These are phyloP conservation scores for Parastagonospora avenae DNA, from an alignment of 2,329 filamentous ascomycete species.

Conservation along the genomic window DNA sequence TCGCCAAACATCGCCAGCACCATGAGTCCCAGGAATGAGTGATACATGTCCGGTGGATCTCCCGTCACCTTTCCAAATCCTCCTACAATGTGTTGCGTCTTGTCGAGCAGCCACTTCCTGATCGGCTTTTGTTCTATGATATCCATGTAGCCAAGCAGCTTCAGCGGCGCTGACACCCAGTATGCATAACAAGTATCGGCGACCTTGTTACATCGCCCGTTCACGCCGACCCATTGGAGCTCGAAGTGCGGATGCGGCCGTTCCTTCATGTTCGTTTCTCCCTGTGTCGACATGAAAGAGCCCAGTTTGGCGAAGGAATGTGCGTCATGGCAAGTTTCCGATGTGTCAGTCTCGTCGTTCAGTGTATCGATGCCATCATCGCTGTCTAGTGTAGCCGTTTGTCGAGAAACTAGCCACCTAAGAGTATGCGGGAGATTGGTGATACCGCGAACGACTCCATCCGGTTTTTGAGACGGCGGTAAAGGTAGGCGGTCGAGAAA, in stretches of 20 bases:
- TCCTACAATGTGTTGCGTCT: constrained; percentile 82
- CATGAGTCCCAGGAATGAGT: constrained; percentile 86
- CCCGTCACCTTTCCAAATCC: constrained; percentile 55
- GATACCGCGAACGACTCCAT: constrained; percentile 40
- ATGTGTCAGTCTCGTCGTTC: constrained; percentile 45
- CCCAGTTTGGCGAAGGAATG: constrained; percentile 46
- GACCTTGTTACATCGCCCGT: constrained; percentile 87
- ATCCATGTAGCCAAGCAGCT: constrained; percentile 48
- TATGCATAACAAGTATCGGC: constrained; percentile 96
- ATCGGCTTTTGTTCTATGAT: constrained; percentile 66
- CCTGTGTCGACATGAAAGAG: constrained; percentile 31
- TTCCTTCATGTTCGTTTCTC: constrained; percentile 36
- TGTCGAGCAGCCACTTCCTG: constrained; percentile 79
- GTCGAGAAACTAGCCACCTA: constrained; percentile 55
- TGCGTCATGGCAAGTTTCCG: constrained; percentile 48
- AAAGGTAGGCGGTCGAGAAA: constrained; percentile 69
- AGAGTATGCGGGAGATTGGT: constrained; percentile 47
- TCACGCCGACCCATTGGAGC: constrained; percentile 72
- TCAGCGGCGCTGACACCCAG: constrained; percentile 76
- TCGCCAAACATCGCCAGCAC: constrained; percentile 77
- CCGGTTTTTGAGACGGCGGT: constrained; percentile 22
- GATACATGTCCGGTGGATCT: constrained; percentile 71
- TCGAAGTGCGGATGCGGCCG: constrained; percentile 68
- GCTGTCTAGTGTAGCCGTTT: constrained; percentile 51
- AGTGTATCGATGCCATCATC: constrained; percentile 49